A percentile compares a stretch with the other conserved stretches of the same genome.
phyloP scores from a whole-genome alignment of 345 rosid species.

The Acer campestre region DNA sequence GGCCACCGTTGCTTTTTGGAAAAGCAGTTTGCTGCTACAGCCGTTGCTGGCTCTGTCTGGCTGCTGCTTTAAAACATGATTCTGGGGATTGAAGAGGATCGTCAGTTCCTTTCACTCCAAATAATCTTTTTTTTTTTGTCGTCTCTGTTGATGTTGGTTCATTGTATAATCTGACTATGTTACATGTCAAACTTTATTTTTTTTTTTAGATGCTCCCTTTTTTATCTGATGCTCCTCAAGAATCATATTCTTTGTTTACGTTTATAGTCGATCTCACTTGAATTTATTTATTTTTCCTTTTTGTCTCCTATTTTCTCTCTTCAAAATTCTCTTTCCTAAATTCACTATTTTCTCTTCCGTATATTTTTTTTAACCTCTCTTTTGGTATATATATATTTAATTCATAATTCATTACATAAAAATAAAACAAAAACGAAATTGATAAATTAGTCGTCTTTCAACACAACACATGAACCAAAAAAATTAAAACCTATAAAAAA shows the following conservation, averaged over 20 bases:
- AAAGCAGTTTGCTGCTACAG: not conserved
- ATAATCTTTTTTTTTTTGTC: not conserved
- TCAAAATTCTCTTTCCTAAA: too few species aligned
- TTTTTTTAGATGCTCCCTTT: conserved; percentile 15
- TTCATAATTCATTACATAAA: too few species aligned
- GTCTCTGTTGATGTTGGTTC: not conserved
- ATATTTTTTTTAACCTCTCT: too few species aligned
- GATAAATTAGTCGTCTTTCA: too few species aligned
- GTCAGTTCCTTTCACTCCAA: conserved; percentile 2
- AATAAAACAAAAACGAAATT: too few species aligned
- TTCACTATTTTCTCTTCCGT: too few species aligned
- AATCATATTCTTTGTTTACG: conserved; percentile 13
- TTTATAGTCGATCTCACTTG: not conserved
- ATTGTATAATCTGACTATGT: not conserved
- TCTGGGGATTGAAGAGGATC: not conserved
- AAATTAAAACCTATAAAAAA: too few species aligned
- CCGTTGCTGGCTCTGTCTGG: not conserved
- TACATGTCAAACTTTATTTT: conserved; percentile 2
- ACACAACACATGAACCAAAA: too few species aligned
- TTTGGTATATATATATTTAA: too few species aligned
- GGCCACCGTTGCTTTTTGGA: conserved; percentile 15
- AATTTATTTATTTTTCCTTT: too few species aligned
- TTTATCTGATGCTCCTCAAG: not conserved
- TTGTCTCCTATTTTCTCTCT: too few species aligned
- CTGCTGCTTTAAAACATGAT: not conserved